Percentiles rank a stretch among this genome's conserved stretches.
Conservation (phyloP, 2,329 filamentous ascomycete species). For the Amesomyces nigricolor region DNA sequence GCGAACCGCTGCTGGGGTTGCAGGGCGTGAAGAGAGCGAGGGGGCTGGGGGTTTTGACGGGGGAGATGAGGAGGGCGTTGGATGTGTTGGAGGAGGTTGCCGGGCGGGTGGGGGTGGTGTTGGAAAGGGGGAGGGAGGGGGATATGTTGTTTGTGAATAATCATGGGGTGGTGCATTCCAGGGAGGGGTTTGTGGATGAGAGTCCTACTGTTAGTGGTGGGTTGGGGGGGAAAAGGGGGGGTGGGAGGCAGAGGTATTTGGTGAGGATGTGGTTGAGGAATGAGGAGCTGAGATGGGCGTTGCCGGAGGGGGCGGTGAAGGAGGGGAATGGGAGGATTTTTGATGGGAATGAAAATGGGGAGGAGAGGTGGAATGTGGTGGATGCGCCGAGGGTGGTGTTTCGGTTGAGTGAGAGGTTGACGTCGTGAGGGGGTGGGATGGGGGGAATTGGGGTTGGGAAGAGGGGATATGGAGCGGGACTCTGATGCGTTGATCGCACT, state of each 20-base stretch:
- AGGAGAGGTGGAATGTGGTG: constrained; percentile 23
- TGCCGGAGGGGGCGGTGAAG: constrained; percentile 16
- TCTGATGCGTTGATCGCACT: too few species aligned
- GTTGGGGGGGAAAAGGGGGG: too few species aligned
- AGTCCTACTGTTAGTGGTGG: constrained; percentile 9
- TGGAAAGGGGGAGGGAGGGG: constrained; percentile 44
- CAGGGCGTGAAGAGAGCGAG: constrained; percentile 44
- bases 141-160: constrained; percentile 63
- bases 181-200: constrained; percentile 51
- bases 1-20: constrained; percentile 49
- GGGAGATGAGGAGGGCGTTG: constrained; percentile 48
- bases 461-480: too few species aligned
- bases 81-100: constrained; percentile 52
- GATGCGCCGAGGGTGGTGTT: constrained; percentile 22
- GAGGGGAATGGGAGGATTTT: constrained; percentile 22
- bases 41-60: constrained; percentile 43
- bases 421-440: constrained; percentile 13
- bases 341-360: constrained; percentile 15
- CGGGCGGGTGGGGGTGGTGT: constrained; percentile 46
- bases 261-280: constrained; percentile 51
- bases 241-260: constrained; percentile 45
- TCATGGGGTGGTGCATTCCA: constrained; percentile 53
- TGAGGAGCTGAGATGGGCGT: constrained; percentile 17
- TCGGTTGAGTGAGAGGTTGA: constrained; percentile 24
- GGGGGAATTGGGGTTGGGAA: not conserved